These are phyloP conservation scores for Clarireedia paspali DNA, from an alignment of 2,329 filamentous ascomycete genomes.

Conservation along the genomic window DNA sequence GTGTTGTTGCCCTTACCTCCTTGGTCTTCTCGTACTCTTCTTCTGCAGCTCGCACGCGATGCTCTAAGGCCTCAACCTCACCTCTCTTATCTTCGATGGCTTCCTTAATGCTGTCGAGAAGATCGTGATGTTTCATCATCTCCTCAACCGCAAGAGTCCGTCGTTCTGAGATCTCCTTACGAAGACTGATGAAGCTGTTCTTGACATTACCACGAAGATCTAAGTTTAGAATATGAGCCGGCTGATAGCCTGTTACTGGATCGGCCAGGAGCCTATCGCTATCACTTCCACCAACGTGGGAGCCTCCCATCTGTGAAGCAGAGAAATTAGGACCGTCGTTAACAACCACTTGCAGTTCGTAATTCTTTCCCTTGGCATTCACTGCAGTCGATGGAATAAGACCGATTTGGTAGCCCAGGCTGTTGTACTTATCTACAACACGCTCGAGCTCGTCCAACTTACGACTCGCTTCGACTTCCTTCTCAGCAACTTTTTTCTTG, in stretches of 20 bases:
- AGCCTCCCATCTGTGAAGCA: conserved; percentile 44
- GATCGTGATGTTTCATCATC: conserved; percentile 90
- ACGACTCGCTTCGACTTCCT: conserved; percentile 76
- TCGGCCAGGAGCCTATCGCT: conserved; percentile 78
- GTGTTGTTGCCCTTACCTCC: conserved; percentile 43
- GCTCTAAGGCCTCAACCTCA: conserved; percentile 86
- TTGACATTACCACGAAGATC: conserved; percentile 81
- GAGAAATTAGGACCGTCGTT: conserved; percentile 73
- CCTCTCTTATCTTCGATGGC: conserved; percentile 91
- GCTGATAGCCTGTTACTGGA: conserved; percentile 77
- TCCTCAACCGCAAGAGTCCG: conserved; percentile 74
- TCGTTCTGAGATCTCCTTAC: conserved; percentile 89
- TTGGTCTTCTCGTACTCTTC: conserved; percentile 93
- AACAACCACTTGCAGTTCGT: conserved; percentile 77
- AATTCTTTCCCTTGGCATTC: conserved; percentile 79
- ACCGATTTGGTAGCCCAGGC: conserved; percentile 85
- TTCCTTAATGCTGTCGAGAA: conserved; percentile 91
- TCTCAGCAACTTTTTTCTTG: conserved; percentile 75
- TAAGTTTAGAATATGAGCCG: conserved; percentile 78
- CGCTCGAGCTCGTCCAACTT: conserved; percentile 91
- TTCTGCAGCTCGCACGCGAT: conserved; percentile 79
- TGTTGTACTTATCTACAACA: conserved; percentile 86
- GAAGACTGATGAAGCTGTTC: conserved; percentile 65
- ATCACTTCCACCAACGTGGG: conserved; percentile 32
- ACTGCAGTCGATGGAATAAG: conserved; percentile 77